These are phyloP conservation scores for Chaetomium fimeti DNA, from an alignment of 495 filamentous ascomycete species.

Conservation along the genomic window DNA sequence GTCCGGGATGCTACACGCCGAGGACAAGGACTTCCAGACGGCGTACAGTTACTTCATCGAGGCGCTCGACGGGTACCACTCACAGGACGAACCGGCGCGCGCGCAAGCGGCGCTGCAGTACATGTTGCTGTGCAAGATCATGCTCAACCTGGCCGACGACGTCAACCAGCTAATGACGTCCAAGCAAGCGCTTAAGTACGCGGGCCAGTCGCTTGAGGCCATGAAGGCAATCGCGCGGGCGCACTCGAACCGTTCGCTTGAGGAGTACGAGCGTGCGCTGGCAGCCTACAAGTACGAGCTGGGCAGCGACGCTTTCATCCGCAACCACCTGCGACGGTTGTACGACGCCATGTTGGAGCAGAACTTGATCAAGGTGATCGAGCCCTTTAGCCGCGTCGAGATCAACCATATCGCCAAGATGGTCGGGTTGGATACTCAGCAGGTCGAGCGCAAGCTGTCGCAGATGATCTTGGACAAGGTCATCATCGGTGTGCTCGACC, in stretches of 20 bases:
- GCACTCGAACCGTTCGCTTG: slow-evolving; percentile 88
- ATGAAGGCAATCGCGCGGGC: slow-evolving; percentile 98
- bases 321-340: slow-evolving; percentile 86
- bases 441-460: slow-evolving; percentile 94
- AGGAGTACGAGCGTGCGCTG: slow-evolving; percentile 93
- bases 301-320: slow-evolving; percentile 88
- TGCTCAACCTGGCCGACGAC: slow-evolving; percentile 95
- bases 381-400: slow-evolving; percentile 95
- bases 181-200: slow-evolving; percentile 95
- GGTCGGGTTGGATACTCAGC: slow-evolving; percentile 90
- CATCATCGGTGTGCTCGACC: slow-evolving; percentile 94
- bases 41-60: slow-evolving; percentile 99
- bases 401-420: slow-evolving; percentile 96
- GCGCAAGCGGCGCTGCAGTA: slow-evolving; percentile 94
- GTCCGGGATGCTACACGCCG: slow-evolving; percentile 95
- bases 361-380: slow-evolving; percentile 98
- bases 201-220: slow-evolving; percentile 88
- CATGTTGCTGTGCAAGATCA: slow-evolving; percentile 99
- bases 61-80: slow-evolving; percentile 92
- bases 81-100: slow-evolving; percentile 79
- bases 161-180: slow-evolving; percentile 87
- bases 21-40: slow-evolving; percentile 98
- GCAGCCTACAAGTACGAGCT: slow-evolving; percentile 86
- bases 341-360: slow-evolving; percentile 99
- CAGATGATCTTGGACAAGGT: slow-evolving; percentile 99